Conservation (phyloP, 108 stramenopile species). For the Nannochloropsis salina region DNA sequence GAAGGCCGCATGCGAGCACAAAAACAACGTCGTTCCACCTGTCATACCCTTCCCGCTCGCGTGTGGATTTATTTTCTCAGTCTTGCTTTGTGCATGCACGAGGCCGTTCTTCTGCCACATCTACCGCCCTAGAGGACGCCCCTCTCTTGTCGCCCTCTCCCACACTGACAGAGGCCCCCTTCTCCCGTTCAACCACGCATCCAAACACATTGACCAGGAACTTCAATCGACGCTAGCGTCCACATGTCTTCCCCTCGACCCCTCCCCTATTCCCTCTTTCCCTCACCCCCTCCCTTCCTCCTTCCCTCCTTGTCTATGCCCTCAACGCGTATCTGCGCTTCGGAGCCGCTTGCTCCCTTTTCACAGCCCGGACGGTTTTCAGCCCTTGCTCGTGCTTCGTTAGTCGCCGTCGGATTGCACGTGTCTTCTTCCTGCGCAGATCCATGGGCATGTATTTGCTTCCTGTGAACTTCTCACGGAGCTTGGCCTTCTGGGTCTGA, state of each 20-base stretch:
- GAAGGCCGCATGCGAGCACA: too few species aligned
- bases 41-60: too few species aligned
- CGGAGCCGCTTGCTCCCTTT: constrained; percentile 62
- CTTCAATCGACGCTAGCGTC: background rate
- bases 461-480: constrained; percentile 75
- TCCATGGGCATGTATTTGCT: constrained; percentile 89
- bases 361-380: constrained; percentile 72
- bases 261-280: background rate
- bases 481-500: constrained; percentile 88
- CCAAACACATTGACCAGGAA: background rate
- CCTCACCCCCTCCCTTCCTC: background rate
- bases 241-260: background rate
- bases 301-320: constrained; percentile 30
- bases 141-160: too few species aligned
- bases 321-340: constrained; percentile 50
- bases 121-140: too few species aligned
- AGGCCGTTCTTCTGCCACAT: too few species aligned
- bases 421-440: constrained; percentile 92
- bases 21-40: too few species aligned
- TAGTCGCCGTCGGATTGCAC: constrained; percentile 89
- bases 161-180: too few species aligned
- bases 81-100: too few species aligned
- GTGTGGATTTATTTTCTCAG: too few species aligned
- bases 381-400: constrained; percentile 69
- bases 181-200: background rate